These are phyloP conservation scores for Bruguiera gymnorhiza DNA, from an alignment of 345 rosid species.

Conservation along the genomic window DNA sequence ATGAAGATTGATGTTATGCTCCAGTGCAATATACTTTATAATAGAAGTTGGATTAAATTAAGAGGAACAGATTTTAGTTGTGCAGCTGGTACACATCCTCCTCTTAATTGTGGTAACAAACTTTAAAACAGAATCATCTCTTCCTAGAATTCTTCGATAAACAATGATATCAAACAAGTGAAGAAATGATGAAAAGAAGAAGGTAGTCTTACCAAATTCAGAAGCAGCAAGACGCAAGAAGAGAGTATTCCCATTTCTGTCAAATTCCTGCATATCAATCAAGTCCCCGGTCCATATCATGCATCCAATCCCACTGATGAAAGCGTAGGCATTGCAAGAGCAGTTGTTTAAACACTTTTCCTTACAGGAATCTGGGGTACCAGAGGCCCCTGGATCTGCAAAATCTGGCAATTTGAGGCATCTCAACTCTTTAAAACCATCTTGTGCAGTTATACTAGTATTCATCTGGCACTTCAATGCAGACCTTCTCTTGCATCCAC, in stretches of 20 bases:
- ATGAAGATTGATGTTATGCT: no score
- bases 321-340: constrained; percentile 60
- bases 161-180: not conserved
- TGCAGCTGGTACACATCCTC: no score
- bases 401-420: constrained; percentile 43
- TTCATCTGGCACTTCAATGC: constrained; percentile 29
- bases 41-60: no score
- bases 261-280: constrained; percentile 48
- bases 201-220: constrained; percentile 43
- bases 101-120: no score
- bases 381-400: not conserved
- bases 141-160: not conserved
- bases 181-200: not conserved
- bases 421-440: constrained; percentile 25
- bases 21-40: no score
- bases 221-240: constrained; percentile 53
- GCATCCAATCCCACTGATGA: constrained; percentile 43
- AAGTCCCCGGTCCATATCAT: constrained; percentile 54
- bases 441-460: constrained; percentile 13
- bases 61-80: no score
- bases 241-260: constrained; percentile 32
- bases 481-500: constrained; percentile 39
- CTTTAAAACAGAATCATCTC: no score
- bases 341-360: constrained; percentile 40
- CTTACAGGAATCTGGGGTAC: not conserved